phyloP scores from a whole-genome alignment of 2,329 filamentous ascomycete genomes.

The Phyllosticta citrichinensis region DNA sequence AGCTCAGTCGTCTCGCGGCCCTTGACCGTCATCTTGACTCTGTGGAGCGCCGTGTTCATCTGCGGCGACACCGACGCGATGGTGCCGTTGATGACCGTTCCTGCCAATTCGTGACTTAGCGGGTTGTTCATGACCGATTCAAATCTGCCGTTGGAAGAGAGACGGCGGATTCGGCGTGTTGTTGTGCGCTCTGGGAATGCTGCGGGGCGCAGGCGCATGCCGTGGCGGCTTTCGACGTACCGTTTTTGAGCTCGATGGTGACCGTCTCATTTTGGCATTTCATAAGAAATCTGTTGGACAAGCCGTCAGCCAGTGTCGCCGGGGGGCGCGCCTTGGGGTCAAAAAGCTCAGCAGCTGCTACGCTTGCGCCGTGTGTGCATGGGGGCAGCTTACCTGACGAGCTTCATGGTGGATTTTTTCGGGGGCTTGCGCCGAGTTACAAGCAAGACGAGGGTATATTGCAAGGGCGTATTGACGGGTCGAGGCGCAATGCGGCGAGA shows the following conservation, averaged over 20 bases:
- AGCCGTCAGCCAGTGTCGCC: constrained; percentile 15
- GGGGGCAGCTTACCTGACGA: constrained; percentile 66
- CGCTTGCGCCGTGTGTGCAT: constrained; percentile 16
- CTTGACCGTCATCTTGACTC: constrained; percentile 91
- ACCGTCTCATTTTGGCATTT: constrained; percentile 99
- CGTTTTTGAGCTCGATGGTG: constrained; percentile 97
- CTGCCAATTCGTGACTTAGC: constrained; percentile 34
- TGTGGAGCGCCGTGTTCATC: constrained; percentile 95
- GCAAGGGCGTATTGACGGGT: background rate
- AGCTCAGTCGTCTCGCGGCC: constrained; percentile 79
- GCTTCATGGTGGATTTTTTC: constrained; percentile 68
- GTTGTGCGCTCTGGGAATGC: background rate
- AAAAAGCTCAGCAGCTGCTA: constrained; percentile 37
- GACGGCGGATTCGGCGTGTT: background rate
- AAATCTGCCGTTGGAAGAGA: background rate
- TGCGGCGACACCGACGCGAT: constrained; percentile 94
- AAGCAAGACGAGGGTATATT: background rate
- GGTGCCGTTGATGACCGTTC: constrained; percentile 92
- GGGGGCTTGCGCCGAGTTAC: background rate
- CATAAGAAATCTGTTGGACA: constrained; percentile 73
- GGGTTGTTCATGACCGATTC: background rate
- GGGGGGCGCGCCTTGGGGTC: constrained; percentile 19
- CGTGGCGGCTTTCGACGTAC: constrained; percentile 38
- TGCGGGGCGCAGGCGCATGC: background rate
- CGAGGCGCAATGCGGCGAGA: background rate